Percentiles rank a stretch among this genome's conserved stretches.
Evolutionary conservation across 106 monocot species (phyloP).

Genomic region (Allium sativum): DNA sequence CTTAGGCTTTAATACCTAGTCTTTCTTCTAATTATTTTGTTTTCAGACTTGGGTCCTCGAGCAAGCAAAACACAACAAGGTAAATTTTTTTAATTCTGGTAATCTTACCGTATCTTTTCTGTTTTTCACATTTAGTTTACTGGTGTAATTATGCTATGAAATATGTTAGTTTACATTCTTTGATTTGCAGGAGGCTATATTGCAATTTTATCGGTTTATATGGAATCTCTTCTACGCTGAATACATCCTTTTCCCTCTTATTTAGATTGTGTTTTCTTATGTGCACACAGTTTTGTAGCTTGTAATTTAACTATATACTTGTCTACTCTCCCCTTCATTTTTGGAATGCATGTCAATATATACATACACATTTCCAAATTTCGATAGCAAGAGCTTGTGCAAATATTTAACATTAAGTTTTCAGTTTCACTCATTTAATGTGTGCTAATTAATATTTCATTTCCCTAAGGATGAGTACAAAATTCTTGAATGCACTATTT

Average conservation of each 20-base stretch:
- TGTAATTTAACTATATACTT: background rate
- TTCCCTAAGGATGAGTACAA: too few species aligned
- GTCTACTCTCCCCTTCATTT: background rate
- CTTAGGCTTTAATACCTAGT: too few species aligned
- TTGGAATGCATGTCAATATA: background rate
- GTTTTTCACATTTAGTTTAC: background rate
- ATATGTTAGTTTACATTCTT: background rate
- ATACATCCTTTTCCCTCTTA: conserved; percentile 10
- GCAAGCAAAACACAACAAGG: conserved; percentile 69
- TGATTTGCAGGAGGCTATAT: conserved; percentile 6
- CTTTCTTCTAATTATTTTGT: background rate
- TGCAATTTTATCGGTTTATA: conserved; percentile 9
- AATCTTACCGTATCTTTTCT: background rate
- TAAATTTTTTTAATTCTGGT: conserved; percentile 4
- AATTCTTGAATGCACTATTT: too few species aligned
- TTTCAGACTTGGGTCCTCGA: conserved; percentile 68
- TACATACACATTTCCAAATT: background rate
- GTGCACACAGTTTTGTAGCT: background rate
- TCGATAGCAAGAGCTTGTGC: background rate
- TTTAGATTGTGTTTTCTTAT: background rate
- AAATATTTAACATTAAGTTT: too few species aligned
- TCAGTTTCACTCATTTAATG: too few species aligned
- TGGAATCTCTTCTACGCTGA: conserved; percentile 10
- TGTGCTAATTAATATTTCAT: too few species aligned
- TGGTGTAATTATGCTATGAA: background rate